phyloP scores from a whole-genome alignment of 257 asterid species.

The Plantago elongata region DNA sequence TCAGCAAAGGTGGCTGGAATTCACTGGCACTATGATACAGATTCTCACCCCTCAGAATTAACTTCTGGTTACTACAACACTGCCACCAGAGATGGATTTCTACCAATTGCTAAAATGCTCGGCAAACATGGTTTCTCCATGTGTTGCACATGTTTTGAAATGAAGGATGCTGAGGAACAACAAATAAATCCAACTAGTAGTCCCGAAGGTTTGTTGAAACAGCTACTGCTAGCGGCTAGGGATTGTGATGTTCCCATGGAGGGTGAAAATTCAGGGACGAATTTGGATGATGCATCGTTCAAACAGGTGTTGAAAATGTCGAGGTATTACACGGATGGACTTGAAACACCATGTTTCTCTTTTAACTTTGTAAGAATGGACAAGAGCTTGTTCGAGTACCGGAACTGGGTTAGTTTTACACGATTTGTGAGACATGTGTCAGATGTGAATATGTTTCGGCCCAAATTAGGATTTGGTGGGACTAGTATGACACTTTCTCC shows the following conservation, averaged over 20 bases:
- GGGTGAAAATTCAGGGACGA: slow-evolving; percentile 49
- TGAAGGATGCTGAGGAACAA: slow-evolving; percentile 46
- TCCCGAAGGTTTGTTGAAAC: slow-evolving; percentile 59
- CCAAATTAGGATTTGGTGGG: slow-evolving; percentile 45
- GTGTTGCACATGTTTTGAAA: slow-evolving; percentile 60
- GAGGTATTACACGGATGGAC: slow-evolving; percentile 46
- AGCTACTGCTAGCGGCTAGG: slow-evolving; percentile 48
- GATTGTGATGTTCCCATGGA: slow-evolving; percentile 47
- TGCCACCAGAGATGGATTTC: slow-evolving; percentile 46
- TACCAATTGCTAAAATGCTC: slow-evolving; percentile 53
- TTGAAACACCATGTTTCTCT: slow-evolving; percentile 44
- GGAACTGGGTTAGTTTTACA: slow-evolving; percentile 54
- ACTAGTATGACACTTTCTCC: slow-evolving; percentile 33
- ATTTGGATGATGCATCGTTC: slow-evolving; percentile 54
- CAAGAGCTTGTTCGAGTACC: slow-evolving; percentile 44
- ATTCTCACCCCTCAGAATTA: slow-evolving; percentile 61
- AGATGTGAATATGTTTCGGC: slow-evolving; percentile 35
- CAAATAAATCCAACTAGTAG: slow-evolving; percentile 41
- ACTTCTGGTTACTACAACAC: slow-evolving; percentile 68
- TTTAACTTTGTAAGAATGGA: slow-evolving; percentile 76
- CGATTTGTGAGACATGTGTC: slow-evolving; percentile 64
- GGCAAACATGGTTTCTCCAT: slow-evolving; percentile 52
- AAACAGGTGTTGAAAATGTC: slow-evolving; percentile 59
- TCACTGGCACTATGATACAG: slow-evolving; percentile 52
- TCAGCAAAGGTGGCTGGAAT: slow-evolving; percentile 58